These are phyloP conservation scores for Serendipita sp. DNA, from an alignment of 768 basidiomycete genomes.

Conservation along the genomic window DNA sequence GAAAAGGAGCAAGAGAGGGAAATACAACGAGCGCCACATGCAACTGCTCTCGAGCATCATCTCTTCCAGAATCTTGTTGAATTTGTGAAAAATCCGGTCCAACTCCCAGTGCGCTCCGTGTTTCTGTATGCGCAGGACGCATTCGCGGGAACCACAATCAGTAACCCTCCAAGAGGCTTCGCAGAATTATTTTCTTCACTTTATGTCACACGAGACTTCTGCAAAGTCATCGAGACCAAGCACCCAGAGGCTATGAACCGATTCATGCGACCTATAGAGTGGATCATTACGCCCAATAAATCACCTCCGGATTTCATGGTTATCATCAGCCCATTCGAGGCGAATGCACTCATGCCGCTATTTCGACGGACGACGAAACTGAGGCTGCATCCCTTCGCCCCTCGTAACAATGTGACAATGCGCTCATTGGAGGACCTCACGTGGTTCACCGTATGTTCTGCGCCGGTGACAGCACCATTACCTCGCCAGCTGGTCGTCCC, in stretches of 20 bases:
- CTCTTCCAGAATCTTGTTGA: constrained; percentile 7
- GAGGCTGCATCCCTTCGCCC: constrained; percentile 29
- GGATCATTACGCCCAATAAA: constrained; percentile 23
- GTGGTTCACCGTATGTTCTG: constrained; percentile 19
- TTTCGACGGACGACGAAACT: constrained; percentile 22
- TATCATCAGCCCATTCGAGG: constrained; percentile 28
- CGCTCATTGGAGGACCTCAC: constrained; percentile 24
- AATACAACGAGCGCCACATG: no score
- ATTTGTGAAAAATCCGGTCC: constrained; percentile 26
- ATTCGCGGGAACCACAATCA: constrained; percentile 15
- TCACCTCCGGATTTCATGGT: constrained; percentile 18
- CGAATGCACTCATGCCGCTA: constrained; percentile 22
- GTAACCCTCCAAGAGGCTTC: constrained; percentile 10
- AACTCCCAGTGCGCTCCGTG: constrained; percentile 18
- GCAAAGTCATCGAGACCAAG: constrained; percentile 16
- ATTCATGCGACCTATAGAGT: constrained; percentile 26
- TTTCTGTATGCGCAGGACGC: not conserved
- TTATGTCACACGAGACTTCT: constrained; percentile 24
- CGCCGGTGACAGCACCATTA: constrained; percentile 6
- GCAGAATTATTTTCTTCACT: constrained; percentile 16
- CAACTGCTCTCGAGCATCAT: not conserved
- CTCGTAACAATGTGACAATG: constrained; percentile 23
- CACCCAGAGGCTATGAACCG: constrained; percentile 17
- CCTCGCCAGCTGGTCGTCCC: constrained; percentile 10
- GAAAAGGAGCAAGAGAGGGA: not conserved